phyloP scores from a whole-genome alignment of 495 filamentous ascomycete species.

The Hyaloscypha variabilis region DNA sequence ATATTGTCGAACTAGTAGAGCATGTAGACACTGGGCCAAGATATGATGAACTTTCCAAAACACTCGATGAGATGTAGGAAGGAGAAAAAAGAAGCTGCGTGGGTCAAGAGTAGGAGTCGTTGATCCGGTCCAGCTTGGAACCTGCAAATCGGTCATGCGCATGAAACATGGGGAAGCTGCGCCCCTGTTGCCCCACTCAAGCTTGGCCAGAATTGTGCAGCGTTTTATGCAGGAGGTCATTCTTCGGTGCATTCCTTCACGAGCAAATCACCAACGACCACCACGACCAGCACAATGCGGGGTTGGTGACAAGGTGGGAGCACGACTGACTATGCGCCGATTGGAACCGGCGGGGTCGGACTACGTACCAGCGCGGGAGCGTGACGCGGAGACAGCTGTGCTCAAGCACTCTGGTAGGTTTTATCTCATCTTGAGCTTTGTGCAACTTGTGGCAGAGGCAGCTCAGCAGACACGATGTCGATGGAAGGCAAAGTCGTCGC shows the following conservation, averaged over 20 bases:
- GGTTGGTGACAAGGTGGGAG: neutral
- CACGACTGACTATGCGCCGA: neutral
- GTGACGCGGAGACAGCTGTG: neutral
- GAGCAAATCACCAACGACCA: neutral
- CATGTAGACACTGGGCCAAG: neutral
- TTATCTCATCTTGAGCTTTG: neutral
- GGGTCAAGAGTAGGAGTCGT: neutral
- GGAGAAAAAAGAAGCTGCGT: neutral
- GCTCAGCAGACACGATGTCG: neutral
- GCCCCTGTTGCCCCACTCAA: neutral
- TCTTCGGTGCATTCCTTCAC: neutral
- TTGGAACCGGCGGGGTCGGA: neutral
- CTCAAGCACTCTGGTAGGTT: neutral
- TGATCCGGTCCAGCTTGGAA: neutral
- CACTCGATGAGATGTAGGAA: neutral
- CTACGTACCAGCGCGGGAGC: neutral
- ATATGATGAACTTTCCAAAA: neutral
- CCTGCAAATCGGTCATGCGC: neutral
- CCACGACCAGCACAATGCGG: neutral
- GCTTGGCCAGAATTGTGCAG: neutral
- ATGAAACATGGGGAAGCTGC: neutral
- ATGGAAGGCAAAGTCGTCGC: conserved; percentile 43
- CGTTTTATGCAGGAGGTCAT: neutral
- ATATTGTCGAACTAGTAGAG: neutral
- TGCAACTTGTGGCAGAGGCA: neutral